phyloP scores from a whole-genome alignment of 768 basidiomycete species.

The Suillus lakei region DNA sequence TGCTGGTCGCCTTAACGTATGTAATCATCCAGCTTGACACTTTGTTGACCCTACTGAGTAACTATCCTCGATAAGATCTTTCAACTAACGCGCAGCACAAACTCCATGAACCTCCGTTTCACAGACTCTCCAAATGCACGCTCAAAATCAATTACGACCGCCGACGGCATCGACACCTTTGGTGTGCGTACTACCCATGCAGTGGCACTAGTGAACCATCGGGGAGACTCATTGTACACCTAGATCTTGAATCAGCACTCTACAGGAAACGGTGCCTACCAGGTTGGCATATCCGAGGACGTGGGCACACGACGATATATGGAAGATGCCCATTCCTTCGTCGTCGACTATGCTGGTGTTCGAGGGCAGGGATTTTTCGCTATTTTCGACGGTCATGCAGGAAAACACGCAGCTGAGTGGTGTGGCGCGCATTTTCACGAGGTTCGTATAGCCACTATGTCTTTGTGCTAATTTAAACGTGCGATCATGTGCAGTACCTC shows the following conservation, averaged over 20 bases:
- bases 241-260: slow-evolving; percentile 65
- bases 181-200: slow-evolving; percentile 55
- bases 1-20: neutral
- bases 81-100: neutral
- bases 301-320: slow-evolving; percentile 90
- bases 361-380: slow-evolving; percentile 98
- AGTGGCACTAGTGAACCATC: neutral
- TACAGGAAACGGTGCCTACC: slow-evolving; percentile 62
- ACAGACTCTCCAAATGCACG: slow-evolving; percentile 76
- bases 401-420: slow-evolving; percentile 99
- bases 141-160: slow-evolving; percentile 81
- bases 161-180: slow-evolving; percentile 72
- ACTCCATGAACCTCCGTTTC: slow-evolving; percentile 35
- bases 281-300: slow-evolving; percentile 76
- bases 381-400: slow-evolving; percentile 98
- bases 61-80: neutral
- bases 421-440: slow-evolving; percentile 96
- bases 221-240: neutral
- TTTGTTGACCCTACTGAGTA: neutral
- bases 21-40: neutral
- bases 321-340: slow-evolving; percentile 97
- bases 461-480: slow-evolving; percentile 1
- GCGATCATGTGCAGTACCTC: slow-evolving; percentile 50
- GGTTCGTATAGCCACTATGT: slow-evolving; percentile 42
- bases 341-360: slow-evolving; percentile 90